Evolutionary conservation across 352 stramenopile genomes (phyloP), one percentile per base, ranked within the genome.

Genomic region (Phytopythium helicoides): DNA sequence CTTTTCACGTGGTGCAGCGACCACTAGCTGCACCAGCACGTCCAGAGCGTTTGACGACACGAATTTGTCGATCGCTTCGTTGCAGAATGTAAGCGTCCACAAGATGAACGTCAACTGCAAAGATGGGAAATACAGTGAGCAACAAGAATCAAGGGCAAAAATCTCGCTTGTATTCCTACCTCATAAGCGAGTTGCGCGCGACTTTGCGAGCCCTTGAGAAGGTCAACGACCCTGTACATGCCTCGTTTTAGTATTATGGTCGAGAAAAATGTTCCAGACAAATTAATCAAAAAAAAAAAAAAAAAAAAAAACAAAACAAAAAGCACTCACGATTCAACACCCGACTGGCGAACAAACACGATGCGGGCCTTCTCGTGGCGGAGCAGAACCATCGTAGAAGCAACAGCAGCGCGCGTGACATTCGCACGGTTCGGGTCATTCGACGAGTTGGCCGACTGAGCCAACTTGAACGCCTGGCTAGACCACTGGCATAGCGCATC

Each of bases 1-100:
- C 71, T 99, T 99, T 56, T 98, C 94, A 54, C 93, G 86, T 22
- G 92, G 95, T n/a, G 96, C 95, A n/a, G 90, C 82, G n/a, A 84
- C 83, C 28, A 94, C 86, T 58, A 92, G 77, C 50, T 89, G 69
- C n/a, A 93, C 81, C 28, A 94, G 61, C 16, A 71, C 66, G 53
- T 89, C 73, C 38, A 94, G 67, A 14, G 80, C 71, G 37, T 86
- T 87, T 5, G 69, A 71, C 33, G 63, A 64, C 9, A 73, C 76
- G 54, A 95, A 92, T 45, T 88, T 90, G 31, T 91, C 82, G 47
- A 94, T 65, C 11, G 82, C 85, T 58, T 90, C 81, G 26, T 89
- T 65, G 45, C 68, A 88, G 60, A 98, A 98, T 19, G 93, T 97
- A 53, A 99, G 71, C 34, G 94, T 97, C 97, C 97, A 99, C 23